A percentile compares a stretch with the other conserved stretches of the same genome.
phyloP scores from a whole-genome alignment of 2,329 filamentous ascomycete genomes.

The Setomelanomma holmii region DNA sequence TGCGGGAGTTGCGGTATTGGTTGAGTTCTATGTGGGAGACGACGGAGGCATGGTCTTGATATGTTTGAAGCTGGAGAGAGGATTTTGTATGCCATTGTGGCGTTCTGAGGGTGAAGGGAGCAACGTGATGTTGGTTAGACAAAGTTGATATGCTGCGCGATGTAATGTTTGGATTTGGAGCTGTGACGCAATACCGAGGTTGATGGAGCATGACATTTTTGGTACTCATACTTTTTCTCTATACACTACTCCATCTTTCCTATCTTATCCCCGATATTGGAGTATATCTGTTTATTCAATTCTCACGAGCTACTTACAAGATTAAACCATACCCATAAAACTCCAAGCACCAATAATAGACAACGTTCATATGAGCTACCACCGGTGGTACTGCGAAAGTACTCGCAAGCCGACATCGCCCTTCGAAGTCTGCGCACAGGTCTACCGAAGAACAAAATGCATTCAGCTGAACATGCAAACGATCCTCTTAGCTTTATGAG shows the following conservation, averaged over 20 bases:
- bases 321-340: no score
- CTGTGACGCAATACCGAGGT: slow-evolving; percentile 40
- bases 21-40: slow-evolving; percentile 10
- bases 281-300: no score
- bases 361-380: no score
- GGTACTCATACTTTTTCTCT: neutral
- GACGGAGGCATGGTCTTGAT: slow-evolving; percentile 29
- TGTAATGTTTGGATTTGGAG: slow-evolving; percentile 18
- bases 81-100: slow-evolving; percentile 37
- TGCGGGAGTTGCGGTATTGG: slow-evolving; percentile 22
- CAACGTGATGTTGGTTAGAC: neutral
- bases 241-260: neutral
- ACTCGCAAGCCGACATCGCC: no score
- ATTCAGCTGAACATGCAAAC: no score
- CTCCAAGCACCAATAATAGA: no score
- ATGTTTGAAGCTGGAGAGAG: slow-evolving; percentile 24
- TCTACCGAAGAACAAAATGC: no score
- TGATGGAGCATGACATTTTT: slow-evolving; percentile 13
- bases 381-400: no score
- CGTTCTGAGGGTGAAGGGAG: neutral
- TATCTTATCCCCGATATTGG: no score
- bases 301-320: no score
- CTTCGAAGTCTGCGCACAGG: no score
- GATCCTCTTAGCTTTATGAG: no score
- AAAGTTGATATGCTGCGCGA: neutral